Percentiles rank a stretch among this genome's conserved stretches.
Conservation (phyloP, 345 rosid species). For the Lenwebbia sp. region DNA sequence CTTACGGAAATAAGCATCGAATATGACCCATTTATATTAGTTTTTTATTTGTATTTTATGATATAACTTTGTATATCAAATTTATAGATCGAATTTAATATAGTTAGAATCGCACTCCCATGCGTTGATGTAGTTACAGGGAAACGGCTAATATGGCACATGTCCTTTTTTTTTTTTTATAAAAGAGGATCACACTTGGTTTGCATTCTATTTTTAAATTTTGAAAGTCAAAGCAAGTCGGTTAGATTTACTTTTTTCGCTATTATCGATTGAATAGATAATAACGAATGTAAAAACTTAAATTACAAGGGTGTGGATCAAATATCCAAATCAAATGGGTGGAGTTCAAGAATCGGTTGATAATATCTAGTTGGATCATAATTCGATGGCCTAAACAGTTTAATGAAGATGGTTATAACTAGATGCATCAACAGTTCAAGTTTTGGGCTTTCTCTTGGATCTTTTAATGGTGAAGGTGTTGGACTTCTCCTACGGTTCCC, state of each 20-base stretch:
- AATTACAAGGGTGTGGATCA: background rate
- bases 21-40: background rate
- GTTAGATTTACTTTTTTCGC: background rate
- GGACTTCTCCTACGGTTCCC: background rate
- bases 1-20: background rate
- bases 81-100: background rate
- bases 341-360: background rate
- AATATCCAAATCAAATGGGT: background rate
- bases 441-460: background rate
- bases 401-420: background rate
- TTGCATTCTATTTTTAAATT: background rate
- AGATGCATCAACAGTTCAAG: background rate
- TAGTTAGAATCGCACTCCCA: background rate
- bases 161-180: background rate
- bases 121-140: background rate
- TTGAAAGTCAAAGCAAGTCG: background rate
- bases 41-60: background rate
- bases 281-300: background rate
- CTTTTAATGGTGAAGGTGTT: background rate
- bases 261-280: background rate
- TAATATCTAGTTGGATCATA: background rate
- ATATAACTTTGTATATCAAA: background rate
- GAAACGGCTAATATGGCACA: background rate
- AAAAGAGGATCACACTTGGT: background rate
- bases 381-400: background rate